phyloP scores from a whole-genome alignment of 345 rosid genomes.

The Camelina laxa region DNA sequence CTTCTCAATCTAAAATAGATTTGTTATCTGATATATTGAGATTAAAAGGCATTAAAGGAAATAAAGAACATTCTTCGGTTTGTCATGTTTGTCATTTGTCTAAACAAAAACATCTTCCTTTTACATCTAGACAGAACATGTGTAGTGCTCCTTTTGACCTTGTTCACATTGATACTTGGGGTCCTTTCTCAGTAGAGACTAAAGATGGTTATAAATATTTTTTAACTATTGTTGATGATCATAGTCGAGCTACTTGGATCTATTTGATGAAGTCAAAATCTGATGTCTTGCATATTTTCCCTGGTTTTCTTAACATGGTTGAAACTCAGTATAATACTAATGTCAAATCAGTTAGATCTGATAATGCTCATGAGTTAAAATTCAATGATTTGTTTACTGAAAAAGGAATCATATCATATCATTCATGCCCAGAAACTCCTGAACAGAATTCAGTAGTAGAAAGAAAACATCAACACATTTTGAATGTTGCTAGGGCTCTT shows the following conservation, averaged over 20 bases:
- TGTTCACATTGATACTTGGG: not conserved
- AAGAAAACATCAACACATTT: too few species aligned
- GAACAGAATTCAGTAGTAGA: too few species aligned
- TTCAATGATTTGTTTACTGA: too few species aligned
- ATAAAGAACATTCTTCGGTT: not conserved
- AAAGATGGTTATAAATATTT: not conserved
- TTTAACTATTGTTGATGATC: not conserved
- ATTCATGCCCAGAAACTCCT: too few species aligned
- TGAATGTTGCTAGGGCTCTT: not conserved
- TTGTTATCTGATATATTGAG: not conserved
- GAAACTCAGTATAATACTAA: not conserved
- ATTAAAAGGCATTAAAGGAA: not conserved
- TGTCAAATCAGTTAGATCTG: not conserved
- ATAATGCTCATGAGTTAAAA: not conserved
- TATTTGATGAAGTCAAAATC: not conserved
- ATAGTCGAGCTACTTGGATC: not conserved
- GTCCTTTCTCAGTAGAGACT: not conserved
- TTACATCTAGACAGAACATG: not conserved
- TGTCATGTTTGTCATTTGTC: not conserved
- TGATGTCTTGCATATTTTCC: not conserved
- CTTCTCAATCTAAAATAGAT: not conserved
- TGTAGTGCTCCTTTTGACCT: not conserved
- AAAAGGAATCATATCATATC: too few species aligned
- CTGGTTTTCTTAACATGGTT: not conserved
- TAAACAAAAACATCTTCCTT: not conserved